Percentiles rank a stretch among this genome's conserved stretches.
These are phyloP conservation scores for Chaetothyriales sp. DNA, from an alignment of 2,329 filamentous ascomycete genomes.

Conservation along the genomic window DNA sequence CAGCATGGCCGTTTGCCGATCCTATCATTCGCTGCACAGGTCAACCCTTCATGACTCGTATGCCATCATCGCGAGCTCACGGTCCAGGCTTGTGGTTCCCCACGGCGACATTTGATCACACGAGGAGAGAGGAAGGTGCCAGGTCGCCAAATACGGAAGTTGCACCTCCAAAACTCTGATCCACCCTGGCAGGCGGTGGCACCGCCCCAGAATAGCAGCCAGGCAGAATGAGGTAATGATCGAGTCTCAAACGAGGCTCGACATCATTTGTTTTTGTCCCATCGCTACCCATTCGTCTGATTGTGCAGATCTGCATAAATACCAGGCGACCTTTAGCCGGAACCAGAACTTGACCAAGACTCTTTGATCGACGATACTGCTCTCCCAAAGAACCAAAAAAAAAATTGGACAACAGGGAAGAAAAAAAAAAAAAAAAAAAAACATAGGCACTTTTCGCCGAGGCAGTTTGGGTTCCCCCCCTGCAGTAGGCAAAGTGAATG, in stretches of 20 bases:
- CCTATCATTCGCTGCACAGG: background rate
- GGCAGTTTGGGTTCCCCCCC: background rate
- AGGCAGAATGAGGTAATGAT: background rate
- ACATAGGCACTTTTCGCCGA: too few species aligned
- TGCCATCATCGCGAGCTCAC: background rate
- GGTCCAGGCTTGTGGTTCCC: background rate
- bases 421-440: too few species aligned
- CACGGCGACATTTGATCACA: background rate
- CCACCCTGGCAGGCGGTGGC: background rate
- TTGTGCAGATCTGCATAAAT: background rate
- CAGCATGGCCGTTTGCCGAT: background rate
- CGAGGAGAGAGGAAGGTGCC: background rate
- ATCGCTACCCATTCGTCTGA: background rate
- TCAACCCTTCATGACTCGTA: background rate
- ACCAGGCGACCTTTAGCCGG: background rate
- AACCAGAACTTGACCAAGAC: background rate
- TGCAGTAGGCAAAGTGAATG: background rate
- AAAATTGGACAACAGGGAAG: too few species aligned
- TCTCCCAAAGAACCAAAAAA: too few species aligned
- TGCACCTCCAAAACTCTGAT: background rate
- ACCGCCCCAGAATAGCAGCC: background rate
- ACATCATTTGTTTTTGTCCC: background rate
- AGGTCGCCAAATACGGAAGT: background rate
- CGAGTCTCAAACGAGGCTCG: background rate
- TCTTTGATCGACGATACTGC: background rate